These are phyloP conservation scores for Rubia tinctorum DNA, from an alignment of 305 asterid genomes.

Conservation along the genomic window DNA sequence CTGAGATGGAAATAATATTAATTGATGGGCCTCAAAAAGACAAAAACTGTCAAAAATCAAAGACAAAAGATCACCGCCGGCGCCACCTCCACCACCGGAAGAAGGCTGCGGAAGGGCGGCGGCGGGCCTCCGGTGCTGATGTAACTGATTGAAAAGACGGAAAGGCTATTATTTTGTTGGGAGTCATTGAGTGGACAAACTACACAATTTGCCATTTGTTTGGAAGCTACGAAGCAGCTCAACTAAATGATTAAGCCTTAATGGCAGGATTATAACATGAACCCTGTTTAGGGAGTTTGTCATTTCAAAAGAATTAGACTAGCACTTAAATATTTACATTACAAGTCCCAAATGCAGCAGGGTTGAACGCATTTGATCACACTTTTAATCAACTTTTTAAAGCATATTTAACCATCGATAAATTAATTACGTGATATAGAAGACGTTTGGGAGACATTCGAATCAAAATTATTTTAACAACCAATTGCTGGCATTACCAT, in stretches of 20 bases:
- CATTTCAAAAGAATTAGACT: no score
- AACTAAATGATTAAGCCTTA: neutral
- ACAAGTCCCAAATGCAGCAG: no score
- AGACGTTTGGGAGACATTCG: no score
- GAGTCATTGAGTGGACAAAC: slow-evolving; percentile 10
- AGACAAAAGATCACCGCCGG: slow-evolving; percentile 1
- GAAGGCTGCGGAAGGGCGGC: slow-evolving; percentile 24
- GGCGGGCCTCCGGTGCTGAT: slow-evolving; percentile 34
- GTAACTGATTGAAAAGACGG: slow-evolving; percentile 26
- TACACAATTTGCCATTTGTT: neutral
- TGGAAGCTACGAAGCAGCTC: neutral
- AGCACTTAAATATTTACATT: no score
- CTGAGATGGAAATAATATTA: neutral
- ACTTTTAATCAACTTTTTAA: no score
- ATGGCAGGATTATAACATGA: neutral
- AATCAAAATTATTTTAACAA: no score
- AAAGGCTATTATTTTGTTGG: slow-evolving; percentile 26
- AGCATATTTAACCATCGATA: no score
- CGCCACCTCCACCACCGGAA: neutral
- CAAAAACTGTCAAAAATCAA: neutral
- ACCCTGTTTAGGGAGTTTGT: no score
- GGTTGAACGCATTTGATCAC: no score
- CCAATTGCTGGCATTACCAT: no score
- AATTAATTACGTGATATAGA: no score
- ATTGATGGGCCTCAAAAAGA: neutral